Percentiles rank a stretch among this genome's conserved stretches.
These are phyloP conservation scores for Dendrobium huoshanense DNA, from an alignment of 106 monocot species.

Conservation along the genomic window DNA sequence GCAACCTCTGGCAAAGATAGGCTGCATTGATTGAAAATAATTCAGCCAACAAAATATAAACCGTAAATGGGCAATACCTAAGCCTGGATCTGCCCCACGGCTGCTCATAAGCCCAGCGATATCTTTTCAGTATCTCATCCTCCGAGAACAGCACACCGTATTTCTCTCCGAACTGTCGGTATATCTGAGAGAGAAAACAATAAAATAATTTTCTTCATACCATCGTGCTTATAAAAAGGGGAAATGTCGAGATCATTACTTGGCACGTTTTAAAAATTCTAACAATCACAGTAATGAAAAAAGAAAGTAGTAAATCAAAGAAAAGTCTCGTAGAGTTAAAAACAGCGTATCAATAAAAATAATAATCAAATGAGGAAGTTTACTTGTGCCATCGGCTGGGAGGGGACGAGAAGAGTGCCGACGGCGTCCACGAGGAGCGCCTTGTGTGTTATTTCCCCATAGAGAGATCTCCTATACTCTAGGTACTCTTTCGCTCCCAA, in stretches of 20 bases:
- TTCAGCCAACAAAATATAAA: background rate
- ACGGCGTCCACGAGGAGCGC: conserved; percentile 94
- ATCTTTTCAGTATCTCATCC: conserved; percentile 80
- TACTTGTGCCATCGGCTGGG: conserved; percentile 91
- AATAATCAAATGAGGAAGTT: background rate
- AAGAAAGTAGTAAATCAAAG: background rate
- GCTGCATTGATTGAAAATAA: background rate
- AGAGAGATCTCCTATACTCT: conserved; percentile 66
- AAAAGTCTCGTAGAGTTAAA: background rate
- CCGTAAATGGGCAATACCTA: conserved; percentile 32
- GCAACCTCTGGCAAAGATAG: no score
- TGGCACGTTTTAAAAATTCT: background rate
- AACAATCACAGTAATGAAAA: background rate
- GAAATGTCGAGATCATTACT: no score
- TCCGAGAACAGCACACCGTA: conserved; percentile 90
- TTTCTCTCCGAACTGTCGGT: conserved; percentile 84
- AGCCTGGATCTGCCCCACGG: conserved; percentile 89
- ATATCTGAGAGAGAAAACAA: conserved; percentile 46
- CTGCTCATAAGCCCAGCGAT: conserved; percentile 88
- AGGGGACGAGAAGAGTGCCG: conserved; percentile 78
- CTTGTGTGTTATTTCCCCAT: conserved; percentile 86
- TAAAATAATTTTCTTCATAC: background rate
- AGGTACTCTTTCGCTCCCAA: conserved; percentile 52
- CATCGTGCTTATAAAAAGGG: background rate
- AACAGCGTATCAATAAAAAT: background rate